phyloP scores from a whole-genome alignment of 2,329 filamentous ascomycete genomes.

The Cercospora nicotianae region DNA sequence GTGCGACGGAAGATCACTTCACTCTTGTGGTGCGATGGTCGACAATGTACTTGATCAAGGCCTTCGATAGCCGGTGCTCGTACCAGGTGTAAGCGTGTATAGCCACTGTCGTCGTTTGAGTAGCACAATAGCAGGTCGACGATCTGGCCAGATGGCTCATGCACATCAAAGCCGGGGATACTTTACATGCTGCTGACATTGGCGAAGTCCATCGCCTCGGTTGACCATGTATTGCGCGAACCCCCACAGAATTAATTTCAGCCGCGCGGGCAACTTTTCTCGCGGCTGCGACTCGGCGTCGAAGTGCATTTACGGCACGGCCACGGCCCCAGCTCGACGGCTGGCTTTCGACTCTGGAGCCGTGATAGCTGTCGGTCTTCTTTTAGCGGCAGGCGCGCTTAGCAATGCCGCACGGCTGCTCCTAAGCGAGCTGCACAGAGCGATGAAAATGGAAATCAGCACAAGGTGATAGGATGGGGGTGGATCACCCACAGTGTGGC shows the following conservation, averaged over 20 bases:
- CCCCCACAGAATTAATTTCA: background rate
- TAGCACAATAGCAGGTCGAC: background rate
- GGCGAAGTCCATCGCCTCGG: background rate
- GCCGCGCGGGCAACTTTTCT: background rate
- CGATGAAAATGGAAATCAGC: background rate
- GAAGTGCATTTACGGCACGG: background rate
- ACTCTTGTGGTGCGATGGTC: background rate
- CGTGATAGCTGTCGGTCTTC: background rate
- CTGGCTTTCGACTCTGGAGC: background rate
- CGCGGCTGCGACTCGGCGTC: background rate
- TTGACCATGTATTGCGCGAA: background rate
- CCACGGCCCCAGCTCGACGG: background rate
- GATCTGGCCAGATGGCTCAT: background rate
- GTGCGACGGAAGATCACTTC: background rate
- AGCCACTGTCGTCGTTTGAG: background rate
- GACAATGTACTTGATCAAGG: background rate
- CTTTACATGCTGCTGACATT: background rate
- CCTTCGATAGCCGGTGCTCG: background rate
- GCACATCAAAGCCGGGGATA: background rate
- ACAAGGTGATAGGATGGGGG: background rate
- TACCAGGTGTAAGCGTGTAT: background rate
- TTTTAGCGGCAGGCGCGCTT: background rate
- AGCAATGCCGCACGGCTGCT: constrained; percentile 5
- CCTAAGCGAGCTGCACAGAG: background rate
- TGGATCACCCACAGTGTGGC: background rate